Conservation (phyloP, 2,329 filamentous ascomycete genomes). For the Cercospora sp. region DNA sequence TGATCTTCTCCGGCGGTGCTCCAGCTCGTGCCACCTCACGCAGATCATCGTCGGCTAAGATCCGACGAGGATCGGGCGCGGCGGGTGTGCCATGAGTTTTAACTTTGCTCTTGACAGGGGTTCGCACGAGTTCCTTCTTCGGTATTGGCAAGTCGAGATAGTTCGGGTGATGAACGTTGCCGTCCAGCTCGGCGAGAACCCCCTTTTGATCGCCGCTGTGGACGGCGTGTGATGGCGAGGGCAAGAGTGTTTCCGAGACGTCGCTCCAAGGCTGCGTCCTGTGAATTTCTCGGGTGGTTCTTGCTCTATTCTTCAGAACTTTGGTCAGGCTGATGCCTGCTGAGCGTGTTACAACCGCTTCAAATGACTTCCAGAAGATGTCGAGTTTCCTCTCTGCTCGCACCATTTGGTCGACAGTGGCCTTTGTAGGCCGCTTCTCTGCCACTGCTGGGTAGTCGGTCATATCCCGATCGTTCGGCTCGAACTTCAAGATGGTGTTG, state of each 20-base stretch:
- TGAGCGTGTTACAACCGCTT: constrained; percentile 18
- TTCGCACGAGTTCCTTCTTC: constrained; percentile 15
- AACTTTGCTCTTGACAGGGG: constrained; percentile 25
- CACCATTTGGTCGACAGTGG: constrained; percentile 49
- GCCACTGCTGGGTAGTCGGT: constrained; percentile 50
- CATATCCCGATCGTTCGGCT: constrained; percentile 34
- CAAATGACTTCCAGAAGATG: constrained; percentile 45
- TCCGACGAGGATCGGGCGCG: constrained; percentile 19
- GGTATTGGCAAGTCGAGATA: constrained; percentile 12
- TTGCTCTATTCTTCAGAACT: constrained; percentile 34
- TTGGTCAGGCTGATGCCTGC: constrained; percentile 29
- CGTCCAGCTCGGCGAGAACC: constrained; percentile 19
- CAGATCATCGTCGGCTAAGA: background rate
- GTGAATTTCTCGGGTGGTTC: constrained; percentile 41
- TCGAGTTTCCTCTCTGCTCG: constrained; percentile 53
- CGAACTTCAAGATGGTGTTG: background rate
- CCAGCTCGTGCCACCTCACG: background rate
- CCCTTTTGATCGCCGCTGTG: background rate
- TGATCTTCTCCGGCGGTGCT: constrained; percentile 12
- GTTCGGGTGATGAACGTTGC: constrained; percentile 19
- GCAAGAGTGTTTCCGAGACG: constrained; percentile 24
- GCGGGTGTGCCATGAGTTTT: constrained; percentile 30
- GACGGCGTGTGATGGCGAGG: background rate
- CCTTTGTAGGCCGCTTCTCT: constrained; percentile 49
- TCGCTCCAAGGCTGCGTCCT: constrained; percentile 55